Base-by-base conservation (phyloP, 257 asterid genomes). In the Thymus mandschuricus region DNA sequence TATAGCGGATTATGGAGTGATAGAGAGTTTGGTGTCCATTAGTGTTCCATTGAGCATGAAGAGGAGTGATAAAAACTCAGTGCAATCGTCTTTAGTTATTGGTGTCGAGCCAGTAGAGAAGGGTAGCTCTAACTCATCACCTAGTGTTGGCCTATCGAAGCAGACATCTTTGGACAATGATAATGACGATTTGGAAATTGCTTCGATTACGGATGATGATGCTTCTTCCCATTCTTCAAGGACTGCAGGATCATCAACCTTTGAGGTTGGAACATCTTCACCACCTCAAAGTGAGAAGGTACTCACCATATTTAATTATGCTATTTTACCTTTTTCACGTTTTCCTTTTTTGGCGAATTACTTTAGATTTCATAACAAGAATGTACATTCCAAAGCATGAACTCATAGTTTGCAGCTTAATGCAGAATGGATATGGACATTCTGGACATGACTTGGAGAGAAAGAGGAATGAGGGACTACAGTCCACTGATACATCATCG, bases 1-100 rank as follows among this genome's bases (percentile, higher is more conserved):
- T 73, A 83, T 92, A 41, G 92, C 97, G 8, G 98, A 92, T 70
- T 87, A 81, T 77, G 97, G 97, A 68, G 74, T 86, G 10, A 69
- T 86, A 21, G 89, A 86, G 60, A 81, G 83, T 54, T 40, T 54
- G 45, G 21, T 81, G 40, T 81, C 82, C 38, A 73, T 87, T 79
- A 80, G 70, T 60, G 80, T 76, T 74, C 85, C 86, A 2, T 7
- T 92, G 66, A 90, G 56, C 81, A 79, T 84, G 45, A 92, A 87
- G 86, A 92, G 79, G 80, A 80, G 82, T 80, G 81, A 80, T 7
- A 76, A 74, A 79, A 79, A 59, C 65, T 73, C 74, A 0, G 76
- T 75, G 60, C 95, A 79, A 77, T 80, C 98, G 2, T 81, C 79
- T 75, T 71, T 92, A 75, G 77, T 73, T 43, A 74, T 90, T 75